Conservation (phyloP, 106 monocot species). For the Acorus calamus region DNA sequence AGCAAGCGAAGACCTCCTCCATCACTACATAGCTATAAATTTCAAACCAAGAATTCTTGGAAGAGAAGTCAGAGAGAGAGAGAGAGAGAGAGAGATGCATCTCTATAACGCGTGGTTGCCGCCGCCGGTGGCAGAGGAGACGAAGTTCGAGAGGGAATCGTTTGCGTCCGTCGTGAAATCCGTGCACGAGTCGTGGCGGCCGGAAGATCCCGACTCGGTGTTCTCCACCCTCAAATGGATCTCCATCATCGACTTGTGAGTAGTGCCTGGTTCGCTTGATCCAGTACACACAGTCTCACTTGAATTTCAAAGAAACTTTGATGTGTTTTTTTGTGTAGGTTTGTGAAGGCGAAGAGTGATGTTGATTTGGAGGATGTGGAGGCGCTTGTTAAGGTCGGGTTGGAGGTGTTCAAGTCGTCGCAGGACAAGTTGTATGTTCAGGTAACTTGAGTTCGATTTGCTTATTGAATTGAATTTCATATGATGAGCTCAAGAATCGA, state of each 20-base stretch:
- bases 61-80: slow-evolving; percentile 6
- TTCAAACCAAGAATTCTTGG: too few species aligned
- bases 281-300: too few species aligned
- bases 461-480: not conserved
- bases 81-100: slow-evolving; percentile 46
- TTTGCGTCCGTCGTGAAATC: slow-evolving; percentile 59
- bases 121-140: slow-evolving; percentile 61
- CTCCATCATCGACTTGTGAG: slow-evolving; percentile 73
- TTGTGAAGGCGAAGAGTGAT: slow-evolving; percentile 87
- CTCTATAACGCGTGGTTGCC: slow-evolving; percentile 96
- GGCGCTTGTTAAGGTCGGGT: slow-evolving; percentile 55
- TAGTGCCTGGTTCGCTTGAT: too few species aligned
- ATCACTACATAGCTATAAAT: too few species aligned
- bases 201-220: slow-evolving; percentile 67
- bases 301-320: not conserved
- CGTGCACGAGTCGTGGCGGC: slow-evolving; percentile 45
- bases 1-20: too few species aligned
- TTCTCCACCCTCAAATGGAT: slow-evolving; percentile 93
- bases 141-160: slow-evolving; percentile 54
- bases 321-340: slow-evolving; percentile 32
- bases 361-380: slow-evolving; percentile 59
- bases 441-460: slow-evolving; percentile 20
- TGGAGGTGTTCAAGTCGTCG: slow-evolving; percentile 70
- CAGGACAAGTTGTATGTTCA: slow-evolving; percentile 86
- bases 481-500: too few species aligned